Conservation (phyloP, 2,329 filamentous ascomycete species). For the Alternaria arborescens region DNA sequence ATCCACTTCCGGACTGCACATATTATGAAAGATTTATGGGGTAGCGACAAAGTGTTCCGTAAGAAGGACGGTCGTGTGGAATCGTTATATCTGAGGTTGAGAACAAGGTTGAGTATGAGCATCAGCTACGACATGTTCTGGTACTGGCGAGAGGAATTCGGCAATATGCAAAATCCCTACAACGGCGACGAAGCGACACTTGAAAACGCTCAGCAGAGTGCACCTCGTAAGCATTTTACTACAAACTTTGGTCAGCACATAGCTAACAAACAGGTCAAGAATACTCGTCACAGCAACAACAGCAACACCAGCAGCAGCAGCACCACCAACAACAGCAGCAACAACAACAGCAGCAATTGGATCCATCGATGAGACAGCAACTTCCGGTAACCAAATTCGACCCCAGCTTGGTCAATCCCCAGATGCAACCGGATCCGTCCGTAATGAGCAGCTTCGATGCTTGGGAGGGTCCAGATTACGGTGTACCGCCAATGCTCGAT, state of each 20-base stretch:
- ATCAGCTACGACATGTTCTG: slow-evolving; percentile 52
- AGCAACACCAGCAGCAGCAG: slow-evolving; percentile 10
- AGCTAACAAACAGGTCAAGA: slow-evolving; percentile 28
- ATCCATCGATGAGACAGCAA: slow-evolving; percentile 26
- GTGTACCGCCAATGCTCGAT: slow-evolving; percentile 41
- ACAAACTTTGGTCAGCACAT: not conserved
- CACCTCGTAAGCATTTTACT: slow-evolving; percentile 38
- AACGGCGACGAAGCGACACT: slow-evolving; percentile 40
- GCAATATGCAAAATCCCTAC: slow-evolving; percentile 49
- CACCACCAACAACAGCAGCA: slow-evolving; percentile 19
- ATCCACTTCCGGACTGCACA: slow-evolving; percentile 38
- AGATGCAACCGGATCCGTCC: slow-evolving; percentile 30
- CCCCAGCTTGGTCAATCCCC: slow-evolving; percentile 32
- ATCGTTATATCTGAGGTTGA: slow-evolving; percentile 41
- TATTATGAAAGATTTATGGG: slow-evolving; percentile 49
- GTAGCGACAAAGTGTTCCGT: slow-evolving; percentile 44
- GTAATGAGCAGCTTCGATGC: slow-evolving; percentile 37
- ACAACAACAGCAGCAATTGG: slow-evolving; percentile 22
- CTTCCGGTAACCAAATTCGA: slow-evolving; percentile 39
- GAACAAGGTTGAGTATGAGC: slow-evolving; percentile 49
- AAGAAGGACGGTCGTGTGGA: slow-evolving; percentile 45
- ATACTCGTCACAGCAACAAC: slow-evolving; percentile 26
- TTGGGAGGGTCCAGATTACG: slow-evolving; percentile 43
- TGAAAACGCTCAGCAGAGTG: slow-evolving; percentile 34
- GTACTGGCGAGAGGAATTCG: slow-evolving; percentile 52